phyloP scores from a whole-genome alignment of 2,329 filamentous ascomycete species.

The Epichloe sp. region DNA sequence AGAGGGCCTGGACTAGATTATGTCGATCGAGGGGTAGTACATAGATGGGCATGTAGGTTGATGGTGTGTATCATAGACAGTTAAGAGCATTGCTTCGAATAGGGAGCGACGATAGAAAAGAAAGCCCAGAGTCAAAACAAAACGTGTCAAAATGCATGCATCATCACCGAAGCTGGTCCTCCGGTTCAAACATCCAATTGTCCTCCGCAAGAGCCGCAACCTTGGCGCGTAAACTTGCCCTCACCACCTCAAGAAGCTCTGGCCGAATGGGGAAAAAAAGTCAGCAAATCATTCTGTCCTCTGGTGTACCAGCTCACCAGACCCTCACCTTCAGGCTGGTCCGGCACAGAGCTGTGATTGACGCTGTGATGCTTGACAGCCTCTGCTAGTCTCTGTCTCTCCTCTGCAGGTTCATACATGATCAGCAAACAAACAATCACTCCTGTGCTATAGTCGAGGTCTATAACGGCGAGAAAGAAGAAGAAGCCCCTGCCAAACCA shows the following conservation, averaged over 20 bases:
- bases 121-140: background rate
- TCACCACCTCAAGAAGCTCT: slow-evolving; percentile 59
- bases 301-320: background rate
- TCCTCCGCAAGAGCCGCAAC: slow-evolving; percentile 66
- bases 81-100: too few species aligned
- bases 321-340: slow-evolving; percentile 51
- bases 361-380: slow-evolving; percentile 48
- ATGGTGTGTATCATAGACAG: slow-evolving; percentile 1
- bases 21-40: slow-evolving; percentile 1
- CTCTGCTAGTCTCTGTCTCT: slow-evolving; percentile 46
- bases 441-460: too few species aligned
- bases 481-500: background rate
- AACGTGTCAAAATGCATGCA: background rate
- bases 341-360: slow-evolving; percentile 39
- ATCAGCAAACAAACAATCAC: background rate
- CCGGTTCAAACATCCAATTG: slow-evolving; percentile 81
- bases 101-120: background rate
- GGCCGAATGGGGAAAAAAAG: background rate
- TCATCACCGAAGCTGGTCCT: slow-evolving; percentile 34
- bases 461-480: background rate
- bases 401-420: slow-evolving; percentile 25
- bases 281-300: background rate
- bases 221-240: slow-evolving; percentile 57
- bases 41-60: slow-evolving; percentile 1
- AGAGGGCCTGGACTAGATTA: slow-evolving; percentile 43